Base-by-base conservation (phyloP, 768 basidiomycete genomes). In the Mycena latifolia region DNA sequence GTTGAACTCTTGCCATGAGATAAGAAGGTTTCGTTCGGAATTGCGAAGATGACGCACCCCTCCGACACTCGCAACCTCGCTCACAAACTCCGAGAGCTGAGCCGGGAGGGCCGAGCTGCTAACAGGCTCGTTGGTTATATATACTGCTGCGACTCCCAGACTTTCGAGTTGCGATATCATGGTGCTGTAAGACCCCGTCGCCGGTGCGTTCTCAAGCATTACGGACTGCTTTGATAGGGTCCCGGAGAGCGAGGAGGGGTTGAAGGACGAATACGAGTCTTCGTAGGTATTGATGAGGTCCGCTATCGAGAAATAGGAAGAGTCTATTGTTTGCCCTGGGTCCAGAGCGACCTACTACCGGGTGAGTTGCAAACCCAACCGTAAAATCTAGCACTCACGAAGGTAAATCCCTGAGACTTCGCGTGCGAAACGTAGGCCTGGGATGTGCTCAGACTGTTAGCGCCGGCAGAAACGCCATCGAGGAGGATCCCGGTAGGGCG, bases 401-500 rank as follows among this genome's bases (percentile, higher is more conserved):
- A 43, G 5, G 41, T 43, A 22, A 43, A 43, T 6, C 41, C 41
- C n/a, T 43, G 18, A 22, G 41, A 20, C 41, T 22, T 43, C 14
- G 41, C 41, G n/a, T 43, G 41, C 20, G 41, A 43, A 5, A 11
- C 41, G 41, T n/a, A 43, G 18, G 18, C 41, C 14, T 37, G 37
- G 37, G 8, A 37, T 17, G 37, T 37, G 37, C 37, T 37, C 15
- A 37, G 15, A 15, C 3, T 17, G 37, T 43, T 43, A 14, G 41
- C 41, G 20, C 41, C 14, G 20, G 20, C 18, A 6, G 41, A 43
- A 11, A 43, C 41, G n/a, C 41, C 20, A 20, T 77, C 77, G 58
- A 77, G 73, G 66, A 76, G 77, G 20, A 77, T 75, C 10, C 77
- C 77, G 22, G 67, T 65, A 0, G 69, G 69, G 3, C 67, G 57